Evolutionary conservation across 1,284 basidiomycete genomes (phyloP).

Genomic region (Ganoderma lucidum): DNA sequence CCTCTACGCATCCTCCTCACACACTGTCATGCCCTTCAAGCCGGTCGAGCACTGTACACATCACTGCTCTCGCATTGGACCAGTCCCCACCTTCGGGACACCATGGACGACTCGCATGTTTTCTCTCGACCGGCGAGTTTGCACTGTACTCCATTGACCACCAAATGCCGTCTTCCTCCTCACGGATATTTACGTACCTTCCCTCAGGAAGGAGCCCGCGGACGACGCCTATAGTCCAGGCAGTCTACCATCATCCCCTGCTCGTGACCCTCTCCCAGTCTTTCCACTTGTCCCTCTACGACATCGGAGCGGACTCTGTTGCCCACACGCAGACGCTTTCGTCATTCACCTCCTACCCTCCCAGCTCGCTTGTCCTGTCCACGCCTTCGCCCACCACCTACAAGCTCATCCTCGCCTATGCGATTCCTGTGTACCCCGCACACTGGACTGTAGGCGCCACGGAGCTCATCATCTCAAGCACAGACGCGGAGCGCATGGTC

Average conservation of each 20-base stretch:
- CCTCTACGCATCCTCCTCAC: conserved; percentile 40
- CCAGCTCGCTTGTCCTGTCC: conserved; percentile 75
- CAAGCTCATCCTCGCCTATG: conserved; percentile 76
- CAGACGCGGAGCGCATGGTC: conserved; percentile 24
- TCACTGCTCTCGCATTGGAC: conserved; percentile 73
- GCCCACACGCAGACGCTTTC: conserved; percentile 68
- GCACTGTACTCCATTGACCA: conserved; percentile 61
- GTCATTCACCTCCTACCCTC: conserved; percentile 79
- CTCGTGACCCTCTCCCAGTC: conserved; percentile 72
- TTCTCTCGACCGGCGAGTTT: conserved; percentile 75
- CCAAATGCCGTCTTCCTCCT: conserved; percentile 49
- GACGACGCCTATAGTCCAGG: conserved; percentile 61
- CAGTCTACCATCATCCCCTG: conserved; percentile 79
- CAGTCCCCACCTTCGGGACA: conserved; percentile 63
- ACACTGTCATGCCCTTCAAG: conserved; percentile 42
- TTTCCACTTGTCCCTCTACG: conserved; percentile 74
- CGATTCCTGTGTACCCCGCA: conserved; percentile 77
- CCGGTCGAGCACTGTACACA: conserved; percentile 41
- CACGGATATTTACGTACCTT: conserved; percentile 55
- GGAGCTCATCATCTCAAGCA: conserved; percentile 68
- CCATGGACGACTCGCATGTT: conserved; percentile 59
- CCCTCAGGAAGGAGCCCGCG: conserved; percentile 51
- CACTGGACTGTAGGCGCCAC: conserved; percentile 85
- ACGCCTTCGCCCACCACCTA: conserved; percentile 63
- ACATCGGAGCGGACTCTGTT: conserved; percentile 60